phyloP scores from a whole-genome alignment of 2,329 filamentous ascomycete genomes.

The Ceratocystis ficicola region DNA sequence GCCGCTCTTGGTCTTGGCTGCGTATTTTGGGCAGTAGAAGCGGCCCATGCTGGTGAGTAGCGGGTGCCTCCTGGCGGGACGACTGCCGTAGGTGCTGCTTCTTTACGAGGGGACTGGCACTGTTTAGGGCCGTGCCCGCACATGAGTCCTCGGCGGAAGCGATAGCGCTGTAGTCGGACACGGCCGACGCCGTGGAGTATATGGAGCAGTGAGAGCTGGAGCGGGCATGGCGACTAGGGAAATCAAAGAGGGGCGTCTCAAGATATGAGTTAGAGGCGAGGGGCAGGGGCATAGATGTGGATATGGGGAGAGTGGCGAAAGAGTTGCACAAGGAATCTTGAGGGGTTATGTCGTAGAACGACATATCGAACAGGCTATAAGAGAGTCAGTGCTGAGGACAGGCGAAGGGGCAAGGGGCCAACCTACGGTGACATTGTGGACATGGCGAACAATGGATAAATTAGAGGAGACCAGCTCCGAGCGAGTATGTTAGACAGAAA shows the following conservation, averaged over 20 bases:
- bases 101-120: constrained; percentile 34
- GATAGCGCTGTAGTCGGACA: constrained; percentile 51
- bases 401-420: neutral
- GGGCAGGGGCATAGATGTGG: constrained; percentile 27
- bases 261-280: constrained; percentile 31
- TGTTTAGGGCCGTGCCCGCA: constrained; percentile 53
- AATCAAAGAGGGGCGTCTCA: constrained; percentile 45
- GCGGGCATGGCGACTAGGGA: constrained; percentile 47
- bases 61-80: constrained; percentile 46
- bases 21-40: constrained; percentile 76
- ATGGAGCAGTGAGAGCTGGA: constrained; percentile 54
- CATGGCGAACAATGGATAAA: neutral
- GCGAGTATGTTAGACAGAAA: neutral
- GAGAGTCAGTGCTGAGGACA: constrained; percentile 6
- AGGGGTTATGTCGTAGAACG: constrained; percentile 42
- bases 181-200: constrained; percentile 44
- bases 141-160: constrained; percentile 54
- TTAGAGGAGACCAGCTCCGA: constrained; percentile 16
- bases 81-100: neutral
- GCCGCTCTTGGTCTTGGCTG: constrained; percentile 56
- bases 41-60: constrained; percentile 66
- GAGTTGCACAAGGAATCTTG: neutral
- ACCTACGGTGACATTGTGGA: constrained; percentile 31
- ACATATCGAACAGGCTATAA: constrained; percentile 44
- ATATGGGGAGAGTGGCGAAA: constrained; percentile 29